Evolutionary conservation across 306 rosid genomes (phyloP).

Genomic region (Canavalia ensiformis): DNA sequence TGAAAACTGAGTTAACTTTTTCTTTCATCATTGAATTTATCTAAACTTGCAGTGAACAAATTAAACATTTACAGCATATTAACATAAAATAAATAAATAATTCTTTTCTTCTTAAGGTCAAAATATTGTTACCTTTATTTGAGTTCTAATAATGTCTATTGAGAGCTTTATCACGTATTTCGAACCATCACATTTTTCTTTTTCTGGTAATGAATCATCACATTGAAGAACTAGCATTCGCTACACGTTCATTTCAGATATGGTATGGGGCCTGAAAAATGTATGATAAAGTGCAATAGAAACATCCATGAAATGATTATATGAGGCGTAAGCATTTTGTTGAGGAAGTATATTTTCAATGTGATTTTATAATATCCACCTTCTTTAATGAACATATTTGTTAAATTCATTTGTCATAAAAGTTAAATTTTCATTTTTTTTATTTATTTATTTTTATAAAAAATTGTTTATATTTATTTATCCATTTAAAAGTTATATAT

Average conservation of each 20-base stretch:
- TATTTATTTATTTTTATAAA: too few relatives aligned
- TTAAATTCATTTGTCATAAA: too few relatives aligned
- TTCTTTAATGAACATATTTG: too few relatives aligned
- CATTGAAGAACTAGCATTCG: conserved; percentile 11
- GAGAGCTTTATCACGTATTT: not conserved
- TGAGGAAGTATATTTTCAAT: conserved; percentile 12
- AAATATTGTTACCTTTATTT: not conserved
- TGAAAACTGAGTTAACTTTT: not conserved
- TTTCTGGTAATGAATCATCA: not conserved
- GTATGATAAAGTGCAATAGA: conserved; percentile 43
- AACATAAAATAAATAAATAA: not conserved
- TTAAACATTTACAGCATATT: not conserved
- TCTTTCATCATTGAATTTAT: conserved; percentile 47
- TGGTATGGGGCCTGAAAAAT: conserved; percentile 43
- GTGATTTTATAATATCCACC: not conserved
- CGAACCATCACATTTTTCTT: not conserved
- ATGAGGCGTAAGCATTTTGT: conserved; percentile 38
- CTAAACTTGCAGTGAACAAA: conserved; percentile 15
- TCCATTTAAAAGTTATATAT: too few relatives aligned
- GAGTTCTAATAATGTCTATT: not conserved
- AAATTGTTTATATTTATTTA: too few relatives aligned
- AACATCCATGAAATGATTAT: conserved; percentile 51
- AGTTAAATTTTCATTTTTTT: too few relatives aligned
- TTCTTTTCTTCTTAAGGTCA: not conserved
- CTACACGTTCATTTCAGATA: conserved; percentile 57